Conservation (phyloP, 495 filamentous ascomycete species). For the Xylaria palmicola region DNA sequence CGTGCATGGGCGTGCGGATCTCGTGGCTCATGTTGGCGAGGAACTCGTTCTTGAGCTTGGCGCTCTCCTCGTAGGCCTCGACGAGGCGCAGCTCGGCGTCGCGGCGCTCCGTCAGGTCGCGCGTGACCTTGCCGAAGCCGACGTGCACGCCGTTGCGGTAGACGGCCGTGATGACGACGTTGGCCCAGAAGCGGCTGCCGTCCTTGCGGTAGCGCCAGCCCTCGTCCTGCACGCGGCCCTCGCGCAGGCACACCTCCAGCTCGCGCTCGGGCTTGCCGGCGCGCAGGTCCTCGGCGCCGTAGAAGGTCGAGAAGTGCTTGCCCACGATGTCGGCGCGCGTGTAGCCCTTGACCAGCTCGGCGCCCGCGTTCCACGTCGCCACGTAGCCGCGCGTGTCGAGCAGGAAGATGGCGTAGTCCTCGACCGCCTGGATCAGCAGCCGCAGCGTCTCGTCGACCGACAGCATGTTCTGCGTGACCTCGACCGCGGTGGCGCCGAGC, state of each 20-base stretch:
- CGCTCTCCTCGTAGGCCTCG: slow-evolving; percentile 63
- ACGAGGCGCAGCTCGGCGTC: slow-evolving; percentile 58
- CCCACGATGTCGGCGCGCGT: slow-evolving; percentile 57
- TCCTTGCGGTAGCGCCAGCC: slow-evolving; percentile 66
- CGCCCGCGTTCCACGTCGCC: slow-evolving; percentile 62
- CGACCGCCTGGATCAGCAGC: slow-evolving; percentile 62
- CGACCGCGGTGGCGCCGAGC: slow-evolving; percentile 30
- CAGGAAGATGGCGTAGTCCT: slow-evolving; percentile 69
- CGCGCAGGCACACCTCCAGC: slow-evolving; percentile 56
- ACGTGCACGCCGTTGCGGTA: slow-evolving; percentile 57
- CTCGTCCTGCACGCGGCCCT: slow-evolving; percentile 63
- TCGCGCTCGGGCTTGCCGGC: slow-evolving; percentile 55
- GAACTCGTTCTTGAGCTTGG: slow-evolving; percentile 65
- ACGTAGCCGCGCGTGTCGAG: slow-evolving; percentile 59
- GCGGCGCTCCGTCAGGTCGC: slow-evolving; percentile 62
- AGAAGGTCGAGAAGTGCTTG: slow-evolving; percentile 63
- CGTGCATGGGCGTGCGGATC: slow-evolving; percentile 54
- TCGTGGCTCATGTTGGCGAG: slow-evolving; percentile 62
- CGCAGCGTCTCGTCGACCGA: slow-evolving; percentile 56
- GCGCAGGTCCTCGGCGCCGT: slow-evolving; percentile 54
- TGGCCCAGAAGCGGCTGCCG: slow-evolving; percentile 64
- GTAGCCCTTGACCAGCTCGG: slow-evolving; percentile 61
- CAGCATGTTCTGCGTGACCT: slow-evolving; percentile 42
- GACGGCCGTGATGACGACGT: slow-evolving; percentile 63
- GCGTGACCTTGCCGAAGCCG: slow-evolving; percentile 65